Base-by-base conservation (phyloP, 2,329 filamentous ascomycete species). In the Phaeomoniella chlamydospora region DNA sequence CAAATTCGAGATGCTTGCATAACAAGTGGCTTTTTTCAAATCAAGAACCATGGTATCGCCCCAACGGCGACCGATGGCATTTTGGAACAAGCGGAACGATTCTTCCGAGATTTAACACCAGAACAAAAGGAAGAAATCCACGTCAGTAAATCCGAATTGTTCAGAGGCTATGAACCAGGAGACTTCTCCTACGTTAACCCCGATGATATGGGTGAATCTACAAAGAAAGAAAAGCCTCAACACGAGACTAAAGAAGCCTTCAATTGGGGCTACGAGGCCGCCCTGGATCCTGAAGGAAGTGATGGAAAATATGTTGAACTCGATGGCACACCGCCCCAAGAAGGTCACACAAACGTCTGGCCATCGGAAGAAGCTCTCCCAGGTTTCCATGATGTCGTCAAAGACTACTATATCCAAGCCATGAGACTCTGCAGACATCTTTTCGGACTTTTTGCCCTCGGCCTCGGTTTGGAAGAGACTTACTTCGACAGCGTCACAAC, bases 401-500 rank as follows among this genome's bases (percentile, higher is more conserved):
- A 67, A 3, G 41, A 43, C 0, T 71, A 74, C 45, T 72, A 66
- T 55, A 49, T 53, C 11, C 51, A 59, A 3, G 67, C 67, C 18
- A 54, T 77, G 12, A 51, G 44, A 1, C 54, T 76, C 2, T 65
- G 70, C 1, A 58, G 72, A 17, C 62, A 58, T 26, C 47, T 77
- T 31, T 62, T 70, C 5, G 56, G 59, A 3, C 53, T 64, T 4
- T 73, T 77, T 43, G 71, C 72, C 0, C 55, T 77, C 3, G 67
- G 65, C 4, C 57, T 77, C 2, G 61, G 61, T 6, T 54, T 76
- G 2, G 57, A 62, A 0, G 72, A 77, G 44, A 46, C 59, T 18
- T 67, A 68, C 36, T 76, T 76, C 45, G 71, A 75, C 39, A 51
- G 53, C 2, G 64, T 71, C 36, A 62, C 66, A 15, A 64, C 60